Conservation (phyloP, 495 filamentous ascomycete genomes). For the Terfezia claveryi region DNA sequence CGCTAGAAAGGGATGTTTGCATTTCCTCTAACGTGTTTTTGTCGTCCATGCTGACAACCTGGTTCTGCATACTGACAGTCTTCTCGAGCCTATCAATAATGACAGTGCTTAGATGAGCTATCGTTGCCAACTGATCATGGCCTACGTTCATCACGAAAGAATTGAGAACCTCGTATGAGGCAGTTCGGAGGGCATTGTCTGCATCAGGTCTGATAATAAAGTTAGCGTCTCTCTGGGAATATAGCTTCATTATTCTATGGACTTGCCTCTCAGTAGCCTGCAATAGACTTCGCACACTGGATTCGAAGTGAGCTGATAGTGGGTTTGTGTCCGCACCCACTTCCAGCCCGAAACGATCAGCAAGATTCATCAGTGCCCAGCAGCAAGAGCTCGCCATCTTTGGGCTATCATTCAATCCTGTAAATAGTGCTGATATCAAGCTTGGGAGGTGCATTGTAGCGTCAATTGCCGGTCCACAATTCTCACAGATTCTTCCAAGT, state of each 20-base stretch:
- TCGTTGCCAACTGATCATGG: constrained; percentile 55
- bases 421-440: constrained; percentile 72
- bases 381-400: constrained; percentile 98
- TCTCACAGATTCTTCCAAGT: constrained; percentile 84
- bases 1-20: constrained; percentile 82
- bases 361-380: constrained; percentile 97
- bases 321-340: constrained; percentile 40
- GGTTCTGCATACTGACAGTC: constrained; percentile 72
- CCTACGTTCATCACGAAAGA: constrained; percentile 79
- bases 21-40: constrained; percentile 87
- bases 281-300: constrained; percentile 68
- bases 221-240: constrained; percentile 6
- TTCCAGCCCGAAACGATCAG: constrained; percentile 79
- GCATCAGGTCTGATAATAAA: constrained; percentile 33
- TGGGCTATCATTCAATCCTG: constrained; percentile 67
- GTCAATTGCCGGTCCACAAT: constrained; percentile 72
- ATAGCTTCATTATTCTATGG: neutral
- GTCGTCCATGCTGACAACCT: constrained; percentile 93
- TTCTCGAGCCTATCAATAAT: constrained; percentile 75
- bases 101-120: constrained; percentile 61
- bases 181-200: constrained; percentile 88
- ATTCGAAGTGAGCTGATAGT: constrained; percentile 76
- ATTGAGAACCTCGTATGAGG: constrained; percentile 94
- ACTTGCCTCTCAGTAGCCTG: constrained; percentile 54
- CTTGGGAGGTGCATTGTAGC: constrained; percentile 55